These are phyloP conservation scores for Antitrichia curtipendula DNA, from an alignment of 225 moss, liverwort and hornwort genomes.

Conservation along the genomic window DNA sequence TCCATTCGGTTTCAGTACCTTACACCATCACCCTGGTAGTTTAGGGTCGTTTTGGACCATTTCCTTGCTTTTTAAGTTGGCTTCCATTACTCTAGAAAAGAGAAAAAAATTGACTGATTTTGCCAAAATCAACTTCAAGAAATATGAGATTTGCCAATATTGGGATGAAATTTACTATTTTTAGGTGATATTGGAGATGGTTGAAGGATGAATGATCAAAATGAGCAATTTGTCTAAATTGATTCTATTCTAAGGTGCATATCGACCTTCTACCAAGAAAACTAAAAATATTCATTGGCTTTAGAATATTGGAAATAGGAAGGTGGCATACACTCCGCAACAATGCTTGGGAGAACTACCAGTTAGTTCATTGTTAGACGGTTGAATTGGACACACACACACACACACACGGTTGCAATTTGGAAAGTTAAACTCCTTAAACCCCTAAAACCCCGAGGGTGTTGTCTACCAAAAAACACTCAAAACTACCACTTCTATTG, in stretches of 20 bases:
- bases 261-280: accelerated
- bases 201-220: not conserved
- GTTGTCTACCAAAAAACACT: no score
- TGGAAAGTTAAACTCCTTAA: no score
- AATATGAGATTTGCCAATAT: not conserved
- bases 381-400: no score
- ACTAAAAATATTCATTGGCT: not conserved
- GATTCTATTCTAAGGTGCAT: not conserved
- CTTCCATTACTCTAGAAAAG: not conserved
- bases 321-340: accelerated
- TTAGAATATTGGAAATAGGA: not conserved
- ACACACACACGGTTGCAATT: no score
- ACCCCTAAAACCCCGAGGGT: no score
- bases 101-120: not conserved
- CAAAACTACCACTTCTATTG: no score
- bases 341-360: no score
- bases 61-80: not conserved
- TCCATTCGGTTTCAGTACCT: no score
- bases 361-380: no score
- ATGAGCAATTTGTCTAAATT: accelerated
- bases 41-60: no score
- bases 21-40: no score
- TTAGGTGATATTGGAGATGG: not conserved
- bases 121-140: not conserved
- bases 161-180: not conserved